Evolutionary conservation across 2,329 filamentous ascomycete genomes (phyloP).

Genomic region (Beauveria varroae): DNA sequence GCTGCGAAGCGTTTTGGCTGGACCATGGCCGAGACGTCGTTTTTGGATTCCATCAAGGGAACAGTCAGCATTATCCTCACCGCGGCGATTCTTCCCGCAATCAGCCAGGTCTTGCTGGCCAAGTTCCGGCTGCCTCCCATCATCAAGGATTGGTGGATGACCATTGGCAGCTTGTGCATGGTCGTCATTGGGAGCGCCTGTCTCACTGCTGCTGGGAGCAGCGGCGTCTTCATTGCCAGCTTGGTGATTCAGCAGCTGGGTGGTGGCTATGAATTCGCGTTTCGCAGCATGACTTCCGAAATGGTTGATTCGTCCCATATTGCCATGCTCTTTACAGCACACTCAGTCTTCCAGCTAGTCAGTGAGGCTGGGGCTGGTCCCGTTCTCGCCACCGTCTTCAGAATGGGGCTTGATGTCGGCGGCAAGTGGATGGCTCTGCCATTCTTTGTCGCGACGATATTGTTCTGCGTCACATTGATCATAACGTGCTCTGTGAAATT

Average conservation of each 20-base stretch:
- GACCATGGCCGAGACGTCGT: slow-evolving; percentile 1
- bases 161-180: neutral
- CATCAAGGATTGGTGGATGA: slow-evolving; percentile 4
- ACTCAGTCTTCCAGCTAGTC: neutral
- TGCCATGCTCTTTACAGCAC: slow-evolving; percentile 1
- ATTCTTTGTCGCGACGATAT: neutral
- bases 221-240: neutral
- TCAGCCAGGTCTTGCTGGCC: neutral
- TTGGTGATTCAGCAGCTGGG: neutral
- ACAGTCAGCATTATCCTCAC: neutral
- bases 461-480: neutral
- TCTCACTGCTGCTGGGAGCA: neutral
- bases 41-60: neutral
- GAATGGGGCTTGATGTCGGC: neutral
- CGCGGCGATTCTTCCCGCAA: neutral
- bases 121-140: neutral
- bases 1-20: slow-evolving; percentile 10
- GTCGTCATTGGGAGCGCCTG: neutral
- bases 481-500: neutral
- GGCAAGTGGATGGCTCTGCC: slow-evolving; percentile 3
- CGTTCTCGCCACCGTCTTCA: neutral
- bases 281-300: slow-evolving; percentile 6
- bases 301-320: slow-evolving; percentile 2
- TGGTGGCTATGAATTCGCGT: neutral
- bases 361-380: slow-evolving; percentile 1